A percentile compares a stretch with the other conserved stretches of the same genome.
These are phyloP conservation scores for Theileria annulata DNA, from an alignment of 169 alveolate genomes.

Conservation along the genomic window DNA sequence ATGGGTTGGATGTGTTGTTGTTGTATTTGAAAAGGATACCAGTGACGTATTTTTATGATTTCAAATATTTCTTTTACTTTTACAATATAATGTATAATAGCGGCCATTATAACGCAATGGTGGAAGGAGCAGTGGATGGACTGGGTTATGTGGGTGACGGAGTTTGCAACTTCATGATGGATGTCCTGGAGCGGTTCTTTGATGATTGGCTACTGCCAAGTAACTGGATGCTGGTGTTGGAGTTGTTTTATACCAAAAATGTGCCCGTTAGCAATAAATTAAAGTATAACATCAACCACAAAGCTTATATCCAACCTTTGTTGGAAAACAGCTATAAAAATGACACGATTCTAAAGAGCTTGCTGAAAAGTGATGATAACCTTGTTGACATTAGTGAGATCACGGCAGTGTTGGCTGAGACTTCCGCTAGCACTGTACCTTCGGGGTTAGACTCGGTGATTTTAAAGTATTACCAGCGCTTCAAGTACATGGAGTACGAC, in stretches of 20 bases:
- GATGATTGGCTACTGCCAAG: slow-evolving; percentile 51
- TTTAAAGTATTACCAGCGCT: slow-evolving; percentile 2
- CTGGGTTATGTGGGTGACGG: background rate
- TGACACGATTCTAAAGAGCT: slow-evolving; percentile 26
- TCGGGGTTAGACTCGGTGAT: background rate
- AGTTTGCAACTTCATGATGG: slow-evolving; percentile 12
- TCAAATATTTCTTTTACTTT: slow-evolving; percentile 51
- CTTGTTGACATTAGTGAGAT: slow-evolving; percentile 1
- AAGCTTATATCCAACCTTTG: slow-evolving; percentile 15
- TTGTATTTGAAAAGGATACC: slow-evolving; percentile 58
- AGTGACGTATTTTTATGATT: slow-evolving; percentile 38
- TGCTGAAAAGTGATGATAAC: slow-evolving; percentile 16
- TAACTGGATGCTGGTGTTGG: slow-evolving; percentile 18
- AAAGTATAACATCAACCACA: slow-evolving; percentile 37
- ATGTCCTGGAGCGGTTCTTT: slow-evolving; percentile 49
- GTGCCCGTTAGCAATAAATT: slow-evolving; percentile 36
- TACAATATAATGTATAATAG: slow-evolving; percentile 19
- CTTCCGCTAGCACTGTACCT: background rate
- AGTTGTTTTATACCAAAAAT: slow-evolving; percentile 51
- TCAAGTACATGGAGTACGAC: slow-evolving; percentile 10
- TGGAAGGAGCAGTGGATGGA: slow-evolving; percentile 46
- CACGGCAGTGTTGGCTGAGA: slow-evolving; percentile 15
- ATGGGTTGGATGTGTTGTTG: slow-evolving; percentile 42
- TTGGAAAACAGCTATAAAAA: slow-evolving; percentile 26
- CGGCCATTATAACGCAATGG: slow-evolving; percentile 33